Conservation (phyloP, 257 asterid genomes). For the Solanum sejunctum region DNA sequence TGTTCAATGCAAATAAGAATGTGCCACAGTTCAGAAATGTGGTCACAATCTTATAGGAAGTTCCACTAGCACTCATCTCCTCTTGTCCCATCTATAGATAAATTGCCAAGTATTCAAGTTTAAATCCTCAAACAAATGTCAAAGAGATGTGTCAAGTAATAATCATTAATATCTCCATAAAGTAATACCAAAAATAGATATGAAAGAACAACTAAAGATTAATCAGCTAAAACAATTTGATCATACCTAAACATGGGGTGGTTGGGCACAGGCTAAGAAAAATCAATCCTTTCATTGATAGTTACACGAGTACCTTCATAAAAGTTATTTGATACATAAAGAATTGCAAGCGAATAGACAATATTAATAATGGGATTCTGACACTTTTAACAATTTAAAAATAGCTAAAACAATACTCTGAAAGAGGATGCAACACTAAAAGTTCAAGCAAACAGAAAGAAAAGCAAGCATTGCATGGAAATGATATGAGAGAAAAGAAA, state of each 20-base stretch:
- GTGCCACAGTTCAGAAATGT: constrained; percentile 91
- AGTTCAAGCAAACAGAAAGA: background rate
- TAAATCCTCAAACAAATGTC: background rate
- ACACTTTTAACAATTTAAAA: background rate
- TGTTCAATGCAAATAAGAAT: background rate
- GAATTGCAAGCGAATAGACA: background rate
- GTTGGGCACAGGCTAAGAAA: constrained; percentile 98
- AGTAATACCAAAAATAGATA: background rate
- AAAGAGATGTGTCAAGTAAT: background rate
- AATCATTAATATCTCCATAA: background rate
- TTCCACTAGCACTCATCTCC: constrained; percentile 98
- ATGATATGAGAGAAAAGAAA: background rate
- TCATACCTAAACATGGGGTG: constrained; percentile 95
- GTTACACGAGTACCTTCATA: constrained; percentile 99
- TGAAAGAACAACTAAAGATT: background rate
- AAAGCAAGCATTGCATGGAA: background rate
- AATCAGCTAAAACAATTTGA: background rate
- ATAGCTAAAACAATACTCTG: background rate
- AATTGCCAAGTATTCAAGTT: background rate
- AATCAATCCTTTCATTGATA: constrained; percentile 86
- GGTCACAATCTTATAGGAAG: constrained; percentile 93
- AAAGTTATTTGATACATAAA: constrained; percentile 97
- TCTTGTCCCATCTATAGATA: constrained; percentile 95
- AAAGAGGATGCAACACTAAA: background rate
- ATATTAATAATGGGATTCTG: background rate